Conservation (phyloP, 148 eudicot species). For the Salicornia ramosissima region DNA sequence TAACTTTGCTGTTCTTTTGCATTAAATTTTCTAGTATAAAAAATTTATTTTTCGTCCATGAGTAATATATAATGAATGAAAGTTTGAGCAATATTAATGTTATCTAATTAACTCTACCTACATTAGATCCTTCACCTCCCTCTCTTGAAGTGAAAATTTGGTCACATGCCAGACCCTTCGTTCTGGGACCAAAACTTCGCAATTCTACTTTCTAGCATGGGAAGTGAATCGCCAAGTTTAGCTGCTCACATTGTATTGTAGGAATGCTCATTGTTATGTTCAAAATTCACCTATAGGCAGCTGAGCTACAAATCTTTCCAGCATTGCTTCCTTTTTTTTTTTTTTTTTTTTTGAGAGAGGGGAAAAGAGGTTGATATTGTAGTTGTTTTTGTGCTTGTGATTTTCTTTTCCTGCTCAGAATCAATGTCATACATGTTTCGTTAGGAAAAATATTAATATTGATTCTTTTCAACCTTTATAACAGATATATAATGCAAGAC, state of each 20-base stretch:
- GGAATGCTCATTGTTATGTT: background rate
- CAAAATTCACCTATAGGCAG: too few species aligned
- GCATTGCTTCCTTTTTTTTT: too few species aligned
- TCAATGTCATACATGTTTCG: background rate
- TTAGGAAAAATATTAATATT: background rate
- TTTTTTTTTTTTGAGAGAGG: too few species aligned
- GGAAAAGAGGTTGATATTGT: too few species aligned
- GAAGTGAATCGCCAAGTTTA: too few species aligned
- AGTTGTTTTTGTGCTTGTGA: background rate
- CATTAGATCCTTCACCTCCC: background rate
- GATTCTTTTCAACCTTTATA: constrained; percentile 1
- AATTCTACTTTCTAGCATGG: background rate
- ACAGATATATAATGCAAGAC: constrained; percentile 87
- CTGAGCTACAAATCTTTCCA: too few species aligned
- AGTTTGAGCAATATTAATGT: background rate
- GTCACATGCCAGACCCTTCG: background rate
- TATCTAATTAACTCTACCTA: background rate
- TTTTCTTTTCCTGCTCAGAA: background rate
- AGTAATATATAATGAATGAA: background rate
- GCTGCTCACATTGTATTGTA: background rate
- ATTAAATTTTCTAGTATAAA: background rate
- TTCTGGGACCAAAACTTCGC: background rate
- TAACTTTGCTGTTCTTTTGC: constrained; percentile 5
- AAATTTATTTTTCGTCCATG: background rate
- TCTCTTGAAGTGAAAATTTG: background rate